Percentiles rank a stretch among this genome's conserved stretches.
Evolutionary conservation across 345 rosid species (phyloP).

Genomic region (Psidium guajava): DNA sequence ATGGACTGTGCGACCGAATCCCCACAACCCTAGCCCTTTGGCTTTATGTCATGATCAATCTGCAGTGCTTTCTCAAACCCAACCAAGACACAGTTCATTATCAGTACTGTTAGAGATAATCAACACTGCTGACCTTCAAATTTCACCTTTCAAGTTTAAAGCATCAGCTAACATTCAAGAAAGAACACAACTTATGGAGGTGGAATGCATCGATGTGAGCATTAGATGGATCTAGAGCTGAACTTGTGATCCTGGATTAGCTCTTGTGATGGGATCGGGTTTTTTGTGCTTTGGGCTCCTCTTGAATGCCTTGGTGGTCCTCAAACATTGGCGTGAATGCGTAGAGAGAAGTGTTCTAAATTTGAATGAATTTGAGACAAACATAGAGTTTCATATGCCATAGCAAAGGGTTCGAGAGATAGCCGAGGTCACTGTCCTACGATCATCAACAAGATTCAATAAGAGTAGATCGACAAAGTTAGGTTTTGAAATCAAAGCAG

Average conservation of each 20-base stretch:
- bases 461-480: background rate
- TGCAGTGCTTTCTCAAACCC: background rate
- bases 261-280: background rate
- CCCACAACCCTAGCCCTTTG: background rate
- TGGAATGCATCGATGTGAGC: background rate
- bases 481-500: background rate
- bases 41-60: background rate
- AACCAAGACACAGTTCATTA: background rate
- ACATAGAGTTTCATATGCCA: background rate
- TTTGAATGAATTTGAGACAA: background rate
- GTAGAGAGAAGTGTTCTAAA: background rate
- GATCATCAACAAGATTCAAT: background rate
- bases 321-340: background rate
- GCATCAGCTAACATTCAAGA: background rate
- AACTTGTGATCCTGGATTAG: background rate
- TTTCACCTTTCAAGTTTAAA: background rate
- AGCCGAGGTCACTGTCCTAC: background rate
- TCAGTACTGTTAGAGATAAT: background rate
- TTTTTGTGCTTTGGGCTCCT: background rate
- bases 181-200: background rate
- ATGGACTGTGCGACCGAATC: background rate
- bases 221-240: background rate
- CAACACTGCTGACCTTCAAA: background rate
- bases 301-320: background rate
- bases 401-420: background rate